Percentiles rank a stretch among this genome's conserved stretches.
phyloP scores from a whole-genome alignment of 495 filamentous ascomycete species.

The Talaromyces wortmannii region DNA sequence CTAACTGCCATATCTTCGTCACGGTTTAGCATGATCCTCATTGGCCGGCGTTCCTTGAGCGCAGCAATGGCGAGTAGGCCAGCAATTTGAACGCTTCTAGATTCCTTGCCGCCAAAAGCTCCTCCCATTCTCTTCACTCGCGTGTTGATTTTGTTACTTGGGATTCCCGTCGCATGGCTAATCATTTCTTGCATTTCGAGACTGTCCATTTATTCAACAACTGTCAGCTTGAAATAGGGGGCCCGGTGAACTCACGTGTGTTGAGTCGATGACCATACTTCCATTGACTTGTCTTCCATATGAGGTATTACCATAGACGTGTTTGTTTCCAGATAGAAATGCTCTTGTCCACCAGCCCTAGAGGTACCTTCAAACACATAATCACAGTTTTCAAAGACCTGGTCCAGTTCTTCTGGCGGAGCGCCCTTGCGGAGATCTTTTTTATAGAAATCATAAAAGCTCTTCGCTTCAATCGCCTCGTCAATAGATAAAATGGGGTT shows the following conservation, averaged over 20 bases:
- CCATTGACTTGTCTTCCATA: conserved; percentile 91
- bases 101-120: conserved; percentile 95
- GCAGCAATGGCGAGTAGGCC: conserved; percentile 79
- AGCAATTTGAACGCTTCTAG: conserved; percentile 78
- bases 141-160: conserved; percentile 81
- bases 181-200: too few species aligned
- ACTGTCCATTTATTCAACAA: too few species aligned
- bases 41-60: conserved; percentile 70
- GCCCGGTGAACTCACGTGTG: conserved; percentile 52
- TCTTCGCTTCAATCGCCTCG: conserved; percentile 52
- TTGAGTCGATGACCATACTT: conserved; percentile 86
- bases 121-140: conserved; percentile 89
- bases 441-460: conserved; percentile 72
- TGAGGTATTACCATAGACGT: conserved; percentile 84
- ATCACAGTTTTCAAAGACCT: conserved; percentile 72
- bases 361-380: conserved; percentile 72
- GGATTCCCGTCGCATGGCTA: conserved; percentile 67
- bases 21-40: conserved; percentile 93
- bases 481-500: conserved; percentile 80
- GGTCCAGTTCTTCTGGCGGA: conserved; percentile 46
- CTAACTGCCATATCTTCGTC: conserved; percentile 93
- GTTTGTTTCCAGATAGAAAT: conserved; percentile 95
- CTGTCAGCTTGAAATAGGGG: too few species aligned
- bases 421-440: conserved; percentile 39
- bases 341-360: conserved; percentile 93